Evolutionary conservation across 192 early-diverging fungal genomes (phyloP).

Genomic region (Coemansia sp.): DNA sequence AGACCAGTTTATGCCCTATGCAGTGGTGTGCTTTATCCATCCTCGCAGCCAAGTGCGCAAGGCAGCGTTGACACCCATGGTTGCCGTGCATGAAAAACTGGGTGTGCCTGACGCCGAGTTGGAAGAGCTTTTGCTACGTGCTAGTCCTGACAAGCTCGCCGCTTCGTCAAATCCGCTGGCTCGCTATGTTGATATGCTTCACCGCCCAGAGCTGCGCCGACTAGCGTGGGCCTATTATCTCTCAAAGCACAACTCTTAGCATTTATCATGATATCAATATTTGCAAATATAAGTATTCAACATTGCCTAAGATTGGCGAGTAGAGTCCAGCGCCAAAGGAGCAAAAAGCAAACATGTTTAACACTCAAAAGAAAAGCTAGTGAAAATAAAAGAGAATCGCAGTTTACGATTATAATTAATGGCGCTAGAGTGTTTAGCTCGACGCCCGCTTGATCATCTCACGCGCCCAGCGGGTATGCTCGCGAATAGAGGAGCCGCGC

Average conservation of each 20-base stretch:
- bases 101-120: slow-evolving; percentile 32
- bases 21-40: slow-evolving; percentile 39
- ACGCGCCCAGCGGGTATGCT: slow-evolving; percentile 52
- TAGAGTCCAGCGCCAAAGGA: too few species aligned
- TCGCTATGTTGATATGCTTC: slow-evolving; percentile 30
- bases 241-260: slow-evolving; percentile 8
- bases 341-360: not conserved
- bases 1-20: slow-evolving; percentile 45
- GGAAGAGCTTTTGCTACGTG: slow-evolving; percentile 40
- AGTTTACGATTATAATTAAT: not conserved
- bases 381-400: not conserved
- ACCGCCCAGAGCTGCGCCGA: slow-evolving; percentile 43
- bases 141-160: slow-evolving; percentile 21
- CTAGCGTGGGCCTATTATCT: slow-evolving; percentile 44
- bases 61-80: slow-evolving; percentile 46
- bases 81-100: slow-evolving; percentile 32
- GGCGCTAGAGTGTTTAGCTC: slow-evolving; percentile 5
- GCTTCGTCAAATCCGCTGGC: slow-evolving; percentile 43
- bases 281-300: not conserved
- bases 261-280: not conserved
- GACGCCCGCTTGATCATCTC: slow-evolving; percentile 56
- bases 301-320: not conserved
- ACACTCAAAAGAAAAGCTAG: not conserved
- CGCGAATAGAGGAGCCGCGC: slow-evolving; percentile 43
- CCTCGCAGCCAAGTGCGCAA: slow-evolving; percentile 56